Evolutionary conservation across 176 grass and related monocot species (phyloP).

Genomic region (Rhynchospora pubera): DNA sequence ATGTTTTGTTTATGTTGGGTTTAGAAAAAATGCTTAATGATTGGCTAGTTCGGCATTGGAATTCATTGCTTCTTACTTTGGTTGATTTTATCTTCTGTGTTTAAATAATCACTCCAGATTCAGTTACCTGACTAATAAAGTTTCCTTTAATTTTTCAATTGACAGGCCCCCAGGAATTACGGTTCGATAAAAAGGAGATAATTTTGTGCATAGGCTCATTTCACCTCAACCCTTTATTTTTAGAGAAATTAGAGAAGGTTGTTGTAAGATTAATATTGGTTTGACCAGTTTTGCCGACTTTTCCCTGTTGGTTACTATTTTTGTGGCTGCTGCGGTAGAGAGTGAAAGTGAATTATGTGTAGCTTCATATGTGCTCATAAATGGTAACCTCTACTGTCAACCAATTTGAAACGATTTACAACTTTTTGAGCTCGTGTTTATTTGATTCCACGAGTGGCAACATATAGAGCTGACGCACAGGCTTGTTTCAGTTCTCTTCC

Average conservation of each 20-base stretch:
- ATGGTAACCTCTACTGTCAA: not conserved
- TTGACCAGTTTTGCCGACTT: not conserved
- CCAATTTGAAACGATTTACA: not conserved
- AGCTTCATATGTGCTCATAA: not conserved
- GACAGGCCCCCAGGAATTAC: constrained; percentile 62
- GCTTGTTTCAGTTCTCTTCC: not conserved
- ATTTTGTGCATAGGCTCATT: not conserved
- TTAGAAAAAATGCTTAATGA: not conserved
- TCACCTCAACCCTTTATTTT: not conserved
- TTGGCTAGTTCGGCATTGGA: not conserved
- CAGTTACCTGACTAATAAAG: not conserved
- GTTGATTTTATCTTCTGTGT: not conserved
- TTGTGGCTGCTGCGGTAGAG: not conserved
- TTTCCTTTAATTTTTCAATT: not conserved
- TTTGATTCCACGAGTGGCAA: not conserved
- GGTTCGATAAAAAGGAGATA: constrained; percentile 59
- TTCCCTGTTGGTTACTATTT: not conserved
- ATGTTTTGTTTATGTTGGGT: not conserved
- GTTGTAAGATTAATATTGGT: not conserved
- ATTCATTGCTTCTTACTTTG: not conserved
- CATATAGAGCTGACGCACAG: not conserved
- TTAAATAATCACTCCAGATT: not conserved
- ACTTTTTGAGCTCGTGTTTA: not conserved
- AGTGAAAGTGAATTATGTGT: not conserved
- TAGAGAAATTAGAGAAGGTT: not conserved